phyloP scores from a whole-genome alignment of 148 eudicot species.

The Chenopodium suecicum region DNA sequence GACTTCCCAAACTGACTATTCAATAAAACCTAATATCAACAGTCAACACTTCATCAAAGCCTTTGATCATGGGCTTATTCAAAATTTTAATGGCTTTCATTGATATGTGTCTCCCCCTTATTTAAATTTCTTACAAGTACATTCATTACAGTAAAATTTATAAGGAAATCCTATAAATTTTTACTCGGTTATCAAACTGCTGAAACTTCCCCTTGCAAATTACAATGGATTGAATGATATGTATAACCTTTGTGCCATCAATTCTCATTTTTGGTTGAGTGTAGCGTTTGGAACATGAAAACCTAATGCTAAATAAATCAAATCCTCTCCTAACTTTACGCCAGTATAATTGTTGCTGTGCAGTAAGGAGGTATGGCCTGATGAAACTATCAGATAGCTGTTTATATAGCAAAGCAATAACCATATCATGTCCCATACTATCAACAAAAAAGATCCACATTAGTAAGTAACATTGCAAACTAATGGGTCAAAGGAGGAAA shows the following conservation, averaged over 20 bases:
- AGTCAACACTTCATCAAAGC: no score
- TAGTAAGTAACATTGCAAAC: not conserved
- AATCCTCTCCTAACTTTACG: not conserved
- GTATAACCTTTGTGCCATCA: not conserved
- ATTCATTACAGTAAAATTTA: no score
- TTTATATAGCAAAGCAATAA: not conserved
- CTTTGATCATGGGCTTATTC: no score
- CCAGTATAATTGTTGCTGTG: not conserved
- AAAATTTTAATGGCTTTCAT: no score
- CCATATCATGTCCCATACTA: not conserved
- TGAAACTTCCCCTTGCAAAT: no score
- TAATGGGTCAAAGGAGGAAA: not conserved
- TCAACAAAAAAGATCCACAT: not conserved
- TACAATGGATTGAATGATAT: no score
- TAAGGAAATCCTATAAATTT: no score
- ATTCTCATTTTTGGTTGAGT: not conserved
- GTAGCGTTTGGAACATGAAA: not conserved
- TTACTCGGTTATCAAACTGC: no score
- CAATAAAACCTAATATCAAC: no score
- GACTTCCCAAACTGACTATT: no score
- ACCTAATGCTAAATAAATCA: not conserved
- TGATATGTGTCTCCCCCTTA: no score
- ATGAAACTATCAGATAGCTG: not conserved
- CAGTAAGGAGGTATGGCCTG: not conserved
- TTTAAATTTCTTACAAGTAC: no score